Conservation (phyloP, 176 grass and related monocot genomes). For the Rhynchospora pubera region DNA sequence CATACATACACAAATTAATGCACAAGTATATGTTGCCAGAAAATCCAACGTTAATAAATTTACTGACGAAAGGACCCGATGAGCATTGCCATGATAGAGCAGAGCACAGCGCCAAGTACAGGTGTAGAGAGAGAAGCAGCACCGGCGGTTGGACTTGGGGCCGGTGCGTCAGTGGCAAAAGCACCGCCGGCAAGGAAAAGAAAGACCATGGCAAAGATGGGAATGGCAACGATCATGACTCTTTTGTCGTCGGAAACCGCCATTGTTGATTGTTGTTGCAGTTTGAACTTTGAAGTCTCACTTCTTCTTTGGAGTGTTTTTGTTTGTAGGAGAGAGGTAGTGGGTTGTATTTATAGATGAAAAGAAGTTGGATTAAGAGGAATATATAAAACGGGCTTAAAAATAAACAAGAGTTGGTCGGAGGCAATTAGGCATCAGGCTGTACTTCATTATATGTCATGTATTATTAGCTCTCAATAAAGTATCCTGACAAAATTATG, state of each 20-base stretch:
- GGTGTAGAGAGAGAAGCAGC: conserved; percentile 27
- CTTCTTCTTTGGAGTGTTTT: neutral
- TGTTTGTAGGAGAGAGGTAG: neutral
- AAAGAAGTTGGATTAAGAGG: neutral
- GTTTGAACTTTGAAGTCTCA: neutral
- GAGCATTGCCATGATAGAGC: conserved; percentile 54
- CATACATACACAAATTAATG: neutral
- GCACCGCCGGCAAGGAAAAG: conserved; percentile 30
- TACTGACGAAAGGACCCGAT: conserved; percentile 40
- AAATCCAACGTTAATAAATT: neutral
- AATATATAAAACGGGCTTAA: neutral
- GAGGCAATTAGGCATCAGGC: conserved; percentile 1
- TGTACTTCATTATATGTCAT: neutral
- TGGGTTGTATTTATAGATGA: conserved; percentile 27
- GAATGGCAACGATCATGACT: conserved; percentile 21
- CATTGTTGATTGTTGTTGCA: neutral
- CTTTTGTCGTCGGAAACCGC: conserved; percentile 18
- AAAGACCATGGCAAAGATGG: conserved; percentile 23
- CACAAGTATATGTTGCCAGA: conserved; percentile 2
- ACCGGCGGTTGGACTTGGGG: conserved; percentile 62
- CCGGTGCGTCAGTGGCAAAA: conserved; percentile 50
- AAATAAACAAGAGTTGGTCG: neutral
- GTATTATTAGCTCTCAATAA: neutral
- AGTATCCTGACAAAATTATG: neutral
- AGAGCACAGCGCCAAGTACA: conserved; percentile 36